phyloP scores from a whole-genome alignment of 768 basidiomycete genomes.

The Lactarius tabidus region DNA sequence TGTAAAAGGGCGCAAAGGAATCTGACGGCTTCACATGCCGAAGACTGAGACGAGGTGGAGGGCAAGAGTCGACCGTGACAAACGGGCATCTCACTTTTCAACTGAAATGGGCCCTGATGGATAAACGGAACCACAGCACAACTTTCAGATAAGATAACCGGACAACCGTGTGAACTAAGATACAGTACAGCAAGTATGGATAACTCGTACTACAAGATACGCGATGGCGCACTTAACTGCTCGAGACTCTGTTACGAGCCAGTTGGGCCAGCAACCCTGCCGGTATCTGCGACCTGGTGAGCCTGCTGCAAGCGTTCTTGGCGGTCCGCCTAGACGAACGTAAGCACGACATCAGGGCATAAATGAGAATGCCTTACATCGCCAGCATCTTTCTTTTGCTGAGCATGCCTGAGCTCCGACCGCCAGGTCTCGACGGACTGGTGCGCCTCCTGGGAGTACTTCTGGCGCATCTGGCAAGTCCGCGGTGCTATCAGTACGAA shows the following conservation, averaged over 20 bases:
- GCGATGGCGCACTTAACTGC: background rate
- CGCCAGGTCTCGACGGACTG: constrained; percentile 29
- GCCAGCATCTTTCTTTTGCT: constrained; percentile 31
- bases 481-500: background rate
- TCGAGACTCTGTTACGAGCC: background rate
- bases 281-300: background rate
- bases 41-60: background rate
- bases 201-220: background rate
- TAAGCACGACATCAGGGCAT: background rate
- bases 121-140: background rate
- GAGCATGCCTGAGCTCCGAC: constrained; percentile 28
- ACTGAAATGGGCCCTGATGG: background rate
- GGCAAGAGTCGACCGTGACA: background rate
- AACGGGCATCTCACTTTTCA: background rate
- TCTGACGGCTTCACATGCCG: background rate
- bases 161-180: background rate
- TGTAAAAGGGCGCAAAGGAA: constrained; percentile 15
- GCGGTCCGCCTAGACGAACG: constrained; percentile 3
- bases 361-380: constrained; percentile 27
- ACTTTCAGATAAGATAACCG: background rate
- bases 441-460: constrained; percentile 29
- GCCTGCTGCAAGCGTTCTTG: constrained; percentile 3
- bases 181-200: background rate
- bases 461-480: constrained; percentile 28
- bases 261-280: background rate